A percentile compares a stretch with the other conserved stretches of the same genome.
phyloP scores from a whole-genome alignment of 176 grass and related monocot species.

The Melocanna baccifera region DNA sequence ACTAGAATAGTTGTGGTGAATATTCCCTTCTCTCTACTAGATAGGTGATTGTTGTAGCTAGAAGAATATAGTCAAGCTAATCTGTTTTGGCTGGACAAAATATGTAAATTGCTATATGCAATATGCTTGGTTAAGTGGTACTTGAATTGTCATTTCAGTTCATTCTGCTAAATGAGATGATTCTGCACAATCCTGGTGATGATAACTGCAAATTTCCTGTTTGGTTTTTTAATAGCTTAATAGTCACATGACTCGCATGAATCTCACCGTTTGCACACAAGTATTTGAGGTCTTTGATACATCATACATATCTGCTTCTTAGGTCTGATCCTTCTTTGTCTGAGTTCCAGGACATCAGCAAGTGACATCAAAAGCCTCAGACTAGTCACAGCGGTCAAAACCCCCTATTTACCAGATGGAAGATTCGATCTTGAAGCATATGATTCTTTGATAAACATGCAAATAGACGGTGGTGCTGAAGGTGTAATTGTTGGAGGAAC shows the following conservation, averaged over 20 bases:
- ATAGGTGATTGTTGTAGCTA: neutral
- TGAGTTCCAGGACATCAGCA: slow-evolving; percentile 61
- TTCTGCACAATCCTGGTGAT: neutral
- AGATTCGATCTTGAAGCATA: slow-evolving; percentile 98
- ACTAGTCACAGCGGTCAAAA: slow-evolving; percentile 82
- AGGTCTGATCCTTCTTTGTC: slow-evolving; percentile 13
- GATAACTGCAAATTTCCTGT: neutral
- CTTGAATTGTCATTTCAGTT: neutral
- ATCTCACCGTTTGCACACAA: neutral
- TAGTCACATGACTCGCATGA: neutral
- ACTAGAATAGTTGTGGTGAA: neutral
- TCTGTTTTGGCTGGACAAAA: neutral
- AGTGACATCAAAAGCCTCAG: slow-evolving; percentile 66
- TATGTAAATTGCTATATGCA: neutral
- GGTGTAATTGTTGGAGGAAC: slow-evolving; percentile 93
- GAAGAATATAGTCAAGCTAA: neutral
- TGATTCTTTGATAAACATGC: slow-evolving; percentile 73
- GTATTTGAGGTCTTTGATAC: neutral
- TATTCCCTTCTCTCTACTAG: neutral
- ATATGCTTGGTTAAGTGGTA: slow-evolving; percentile 4
- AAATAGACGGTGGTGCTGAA: slow-evolving; percentile 70
- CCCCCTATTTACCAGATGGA: slow-evolving; percentile 92
- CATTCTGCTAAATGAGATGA: neutral
- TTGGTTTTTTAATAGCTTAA: neutral
- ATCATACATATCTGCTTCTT: slow-evolving; percentile 1